Conservation (phyloP, 2,329 filamentous ascomycete species). For the Aureobasidium sp. region DNA sequence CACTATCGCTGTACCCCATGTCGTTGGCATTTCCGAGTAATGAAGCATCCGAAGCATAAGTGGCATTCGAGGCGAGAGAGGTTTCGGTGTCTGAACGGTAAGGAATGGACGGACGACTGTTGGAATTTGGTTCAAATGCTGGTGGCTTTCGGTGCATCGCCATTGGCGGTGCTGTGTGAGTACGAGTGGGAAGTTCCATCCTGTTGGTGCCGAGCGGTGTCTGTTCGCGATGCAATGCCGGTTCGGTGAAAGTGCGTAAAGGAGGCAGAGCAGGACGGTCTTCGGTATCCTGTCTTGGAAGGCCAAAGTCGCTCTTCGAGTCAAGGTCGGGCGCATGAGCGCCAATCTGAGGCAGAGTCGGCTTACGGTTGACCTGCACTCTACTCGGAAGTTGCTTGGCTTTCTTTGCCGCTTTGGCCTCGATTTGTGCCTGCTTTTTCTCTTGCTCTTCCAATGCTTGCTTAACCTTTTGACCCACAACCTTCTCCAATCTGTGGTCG, state of each 20-base stretch:
- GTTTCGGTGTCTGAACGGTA: constrained; percentile 45
- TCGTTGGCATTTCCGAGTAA: constrained; percentile 53
- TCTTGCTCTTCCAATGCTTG: constrained; percentile 78
- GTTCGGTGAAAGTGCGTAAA: not conserved
- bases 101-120: constrained; percentile 29
- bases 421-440: constrained; percentile 45
- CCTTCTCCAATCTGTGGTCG: constrained; percentile 73
- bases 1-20: constrained; percentile 43
- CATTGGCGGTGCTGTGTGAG: not conserved
- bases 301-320: constrained; percentile 34
- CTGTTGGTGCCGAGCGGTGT: constrained; percentile 30
- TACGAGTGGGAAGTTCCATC: constrained; percentile 19
- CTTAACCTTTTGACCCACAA: constrained; percentile 81
- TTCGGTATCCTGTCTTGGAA: constrained; percentile 34
- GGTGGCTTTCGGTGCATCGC: not conserved
- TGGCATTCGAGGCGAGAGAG: constrained; percentile 48
- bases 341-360: constrained; percentile 59
- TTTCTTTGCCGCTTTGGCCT: constrained; percentile 48
- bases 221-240: not conserved
- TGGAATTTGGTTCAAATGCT: not conserved
- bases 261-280: constrained; percentile 23
- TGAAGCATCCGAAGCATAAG: constrained; percentile 58
- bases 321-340: constrained; percentile 48
- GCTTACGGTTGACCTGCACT: constrained; percentile 44
- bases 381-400: constrained; percentile 40